phyloP scores from a whole-genome alignment of 169 alveolate species.

The Miamiensis avidus region DNA sequence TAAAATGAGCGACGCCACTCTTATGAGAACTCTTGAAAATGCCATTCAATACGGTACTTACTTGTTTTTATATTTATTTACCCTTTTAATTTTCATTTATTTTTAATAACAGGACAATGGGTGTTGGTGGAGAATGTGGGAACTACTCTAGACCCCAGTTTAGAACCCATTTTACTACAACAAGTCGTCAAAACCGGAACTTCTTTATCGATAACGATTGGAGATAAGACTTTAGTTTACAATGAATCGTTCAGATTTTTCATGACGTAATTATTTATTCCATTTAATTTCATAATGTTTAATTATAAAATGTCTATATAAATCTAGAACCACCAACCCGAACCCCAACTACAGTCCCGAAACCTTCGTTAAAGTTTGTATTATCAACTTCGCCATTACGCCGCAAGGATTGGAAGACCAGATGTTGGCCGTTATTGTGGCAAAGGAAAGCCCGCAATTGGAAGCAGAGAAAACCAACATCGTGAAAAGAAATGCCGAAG shows the following conservation, averaged over 20 bases:
- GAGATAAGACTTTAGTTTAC: slow-evolving; percentile 89
- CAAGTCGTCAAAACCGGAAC: slow-evolving; percentile 88
- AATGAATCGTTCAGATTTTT: slow-evolving; percentile 85
- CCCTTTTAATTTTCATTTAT: too few relatives aligned
- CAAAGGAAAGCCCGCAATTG: slow-evolving; percentile 90
- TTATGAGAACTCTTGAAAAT: slow-evolving; percentile 86
- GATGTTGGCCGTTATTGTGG: slow-evolving; percentile 90
- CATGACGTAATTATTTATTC: too few relatives aligned
- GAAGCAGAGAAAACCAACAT: slow-evolving; percentile 87
- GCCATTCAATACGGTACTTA: slow-evolving; percentile 94
- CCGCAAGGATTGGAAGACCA: slow-evolving; percentile 92
- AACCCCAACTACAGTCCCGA: slow-evolving; percentile 90
- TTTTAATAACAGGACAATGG: too few relatives aligned
- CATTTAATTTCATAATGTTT: too few relatives aligned
- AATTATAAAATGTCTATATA: too few relatives aligned
- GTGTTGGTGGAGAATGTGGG: slow-evolving; percentile 94
- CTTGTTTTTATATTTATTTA: too few relatives aligned
- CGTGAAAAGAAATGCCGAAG: slow-evolving; percentile 89
- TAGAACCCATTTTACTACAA: slow-evolving; percentile 90
- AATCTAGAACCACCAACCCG: slow-evolving; percentile 85
- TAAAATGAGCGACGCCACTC: slow-evolving; percentile 86
- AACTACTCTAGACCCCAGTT: slow-evolving; percentile 90
- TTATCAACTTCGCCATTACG: slow-evolving; percentile 92
- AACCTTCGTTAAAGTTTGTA: slow-evolving; percentile 87
- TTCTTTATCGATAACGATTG: slow-evolving; percentile 83